Conservation (phyloP, 768 basidiomycete genomes). For the Epithele typhae region DNA sequence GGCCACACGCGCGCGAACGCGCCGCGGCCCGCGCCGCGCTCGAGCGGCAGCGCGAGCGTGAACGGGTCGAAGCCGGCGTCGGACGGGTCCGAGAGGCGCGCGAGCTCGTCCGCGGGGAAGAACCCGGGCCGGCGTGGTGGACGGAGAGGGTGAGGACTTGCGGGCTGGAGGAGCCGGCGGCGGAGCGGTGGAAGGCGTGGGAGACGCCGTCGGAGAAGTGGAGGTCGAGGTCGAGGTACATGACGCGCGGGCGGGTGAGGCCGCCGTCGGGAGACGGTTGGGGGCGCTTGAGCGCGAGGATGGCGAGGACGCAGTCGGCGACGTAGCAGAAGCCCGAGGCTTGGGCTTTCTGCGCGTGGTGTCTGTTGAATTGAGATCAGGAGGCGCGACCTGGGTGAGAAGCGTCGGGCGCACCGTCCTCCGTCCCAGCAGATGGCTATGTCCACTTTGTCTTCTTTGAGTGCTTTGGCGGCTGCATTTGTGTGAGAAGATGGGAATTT, state of each 20-base stretch:
- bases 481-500: background rate
- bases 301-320: conserved; percentile 80
- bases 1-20: conserved; percentile 67
- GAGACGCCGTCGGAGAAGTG: conserved; percentile 91
- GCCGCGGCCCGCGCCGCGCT: conserved; percentile 57
- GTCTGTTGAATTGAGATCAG: conserved; percentile 37
- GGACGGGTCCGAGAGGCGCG: conserved; percentile 39
- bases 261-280: background rate
- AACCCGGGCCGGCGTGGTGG: conserved; percentile 84
- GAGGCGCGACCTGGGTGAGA: background rate
- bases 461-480: conserved; percentile 47
- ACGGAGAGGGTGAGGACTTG: conserved; percentile 64
- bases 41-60: conserved; percentile 78
- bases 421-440: conserved; percentile 90
- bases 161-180: conserved; percentile 23
- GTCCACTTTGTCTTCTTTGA: conserved; percentile 48
- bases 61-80: conserved; percentile 46
- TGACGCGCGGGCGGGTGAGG: conserved; percentile 50
- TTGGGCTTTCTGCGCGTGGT: conserved; percentile 74
- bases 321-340: conserved; percentile 96
- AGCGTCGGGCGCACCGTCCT: conserved; percentile 49
- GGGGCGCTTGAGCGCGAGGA: conserved; percentile 60
- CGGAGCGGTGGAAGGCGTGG: conserved; percentile 54
- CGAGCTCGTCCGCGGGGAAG: conserved; percentile 63
- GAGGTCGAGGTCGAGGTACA: conserved; percentile 92